Base-by-base conservation (phyloP, 495 filamentous ascomycete genomes). In the Cryomyces minteri region DNA sequence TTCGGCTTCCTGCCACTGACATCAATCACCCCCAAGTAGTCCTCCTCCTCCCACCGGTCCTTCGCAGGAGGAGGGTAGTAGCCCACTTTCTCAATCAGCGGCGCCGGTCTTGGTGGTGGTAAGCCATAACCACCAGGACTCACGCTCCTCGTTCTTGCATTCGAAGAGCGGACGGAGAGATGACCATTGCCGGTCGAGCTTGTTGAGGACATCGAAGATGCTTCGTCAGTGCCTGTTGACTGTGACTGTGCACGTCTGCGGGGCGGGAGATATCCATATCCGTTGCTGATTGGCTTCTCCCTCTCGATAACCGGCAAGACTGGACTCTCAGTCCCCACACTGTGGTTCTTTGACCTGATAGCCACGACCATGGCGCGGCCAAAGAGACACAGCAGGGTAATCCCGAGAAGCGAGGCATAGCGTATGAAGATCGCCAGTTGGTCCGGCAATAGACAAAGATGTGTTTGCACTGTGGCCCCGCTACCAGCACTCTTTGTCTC, bases 371-470 rank as follows among this genome's bases (percentile, higher is more conserved):
- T 60, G 9, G 86, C 74, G 41, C 79, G 70, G 25, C 74, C 54
- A 37, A 75, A 52, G 18, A 94, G 71, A 7, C 74, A 29, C 30
- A 68, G 42, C 4, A 90, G 41, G 6, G 72, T 84, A 7, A 84
- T 11, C 5, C 66, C 63, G 0, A 80, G 62, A 28, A 88, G 62
- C 7, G 65, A 58, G 41, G 62, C 72, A 57, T 99, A 99, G 47
- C 72, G 70, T 39, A 87, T 73, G 63, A 87, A 92, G 40, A 87
- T 85, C 6, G 67, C 67, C 3, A 94, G 67, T 54, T 95, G 87
- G 58, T 85, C 82, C 1, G 92, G 92, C 5, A 99, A 72, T 3
- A 96, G 69, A 55, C 90, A 99, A 8, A 96, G 77, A 53, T 92
- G 84, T 4, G 78, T 86, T 58, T 96, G 83, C 3, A 93, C 56